Conservation (phyloP, 768 basidiomycete species). For the Boletus rubescentipes region DNA sequence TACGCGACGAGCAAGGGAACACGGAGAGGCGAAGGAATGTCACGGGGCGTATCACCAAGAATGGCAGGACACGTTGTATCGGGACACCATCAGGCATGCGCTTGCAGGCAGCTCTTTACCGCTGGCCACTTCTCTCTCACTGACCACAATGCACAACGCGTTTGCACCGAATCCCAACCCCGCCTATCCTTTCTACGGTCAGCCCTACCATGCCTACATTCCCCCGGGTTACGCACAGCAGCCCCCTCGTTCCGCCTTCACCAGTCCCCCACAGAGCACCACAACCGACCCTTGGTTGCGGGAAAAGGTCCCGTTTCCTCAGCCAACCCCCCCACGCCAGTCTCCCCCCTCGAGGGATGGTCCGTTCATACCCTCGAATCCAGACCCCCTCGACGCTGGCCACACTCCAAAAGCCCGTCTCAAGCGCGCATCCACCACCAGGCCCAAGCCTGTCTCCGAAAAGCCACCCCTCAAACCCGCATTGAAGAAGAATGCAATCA, state of each 20-base stretch:
- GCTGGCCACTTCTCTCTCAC: constrained; percentile 3
- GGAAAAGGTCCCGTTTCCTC: constrained; percentile 34
- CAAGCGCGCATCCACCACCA: constrained; percentile 37
- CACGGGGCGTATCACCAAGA: constrained; percentile 28
- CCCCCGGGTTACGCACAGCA: constrained; percentile 31
- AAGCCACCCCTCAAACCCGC: constrained; percentile 53
- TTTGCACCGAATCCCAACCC: constrained; percentile 40
- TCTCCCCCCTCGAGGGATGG: constrained; percentile 18
- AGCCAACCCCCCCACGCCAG: constrained; percentile 20
- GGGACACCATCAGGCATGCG: constrained; percentile 24
- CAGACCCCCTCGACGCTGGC: constrained; percentile 18
- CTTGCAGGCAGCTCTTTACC: constrained; percentile 16
- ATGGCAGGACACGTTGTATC: constrained; percentile 33
- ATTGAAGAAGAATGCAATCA: constrained; percentile 47
- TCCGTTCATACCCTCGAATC: constrained; percentile 28
- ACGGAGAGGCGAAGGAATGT: too few species aligned
- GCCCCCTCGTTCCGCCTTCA: constrained; percentile 19
- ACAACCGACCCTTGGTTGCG: constrained; percentile 34
- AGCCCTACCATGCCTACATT: constrained; percentile 40
- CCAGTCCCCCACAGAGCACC: constrained; percentile 32
- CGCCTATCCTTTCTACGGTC: constrained; percentile 46
- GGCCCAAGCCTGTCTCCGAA: constrained; percentile 23
- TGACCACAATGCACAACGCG: constrained; percentile 28
- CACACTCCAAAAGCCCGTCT: constrained; percentile 30
- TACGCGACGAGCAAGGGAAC: too few species aligned